Evolutionary conservation across 1,284 basidiomycete species (phyloP), one percentile per base, ranked within the genome.

Genomic region (Cystobasidium sp.): DNA sequence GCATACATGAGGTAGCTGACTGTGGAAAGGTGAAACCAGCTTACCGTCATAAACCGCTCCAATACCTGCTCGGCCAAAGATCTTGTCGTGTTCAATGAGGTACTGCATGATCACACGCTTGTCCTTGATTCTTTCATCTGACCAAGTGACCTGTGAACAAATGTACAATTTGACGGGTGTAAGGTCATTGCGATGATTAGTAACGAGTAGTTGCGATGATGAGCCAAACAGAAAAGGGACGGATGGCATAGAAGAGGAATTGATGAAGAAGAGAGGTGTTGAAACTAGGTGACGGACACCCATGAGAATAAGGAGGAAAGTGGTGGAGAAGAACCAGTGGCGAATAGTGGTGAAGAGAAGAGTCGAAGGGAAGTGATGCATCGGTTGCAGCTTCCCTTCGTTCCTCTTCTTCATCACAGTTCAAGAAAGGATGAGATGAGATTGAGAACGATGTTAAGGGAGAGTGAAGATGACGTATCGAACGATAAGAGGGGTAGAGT

Each of bases 41-140:
- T 44, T 46, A 73, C 70, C 70, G 41, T 73, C 70, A 49, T 58
- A 73, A 1, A 73, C 63, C 14, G 63, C 70, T 14, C 51, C 63
- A 7, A 65, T 52, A 24, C 70, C 70, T 44, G 20, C 18, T 37
- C 44, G 16, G 18, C 70, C 70, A 44, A 73, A 73, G 37, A 73
- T 66, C 12, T 31, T 55, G 14, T 73, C 70, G 22, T 65, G 46
- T 24, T 55, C 53, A 43, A 73, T 65, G 10, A 73, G 63, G 24
- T 65, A 59, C n/a, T 56, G 24, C 44, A 73, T 58, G 8, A 73
- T 46, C 20, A 49, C 5, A 20, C 63, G 31, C 53, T 59, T 56
- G n/a, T 73, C 70, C n/a, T 66, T 65, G 22, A 65, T 24, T 43
- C 22, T 37, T 4, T 52, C 47, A 31, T 73, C 63, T 3, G 70